These are phyloP conservation scores for Cairneyella variabilis DNA, from an alignment of 495 filamentous ascomycete genomes.

Conservation along the genomic window DNA sequence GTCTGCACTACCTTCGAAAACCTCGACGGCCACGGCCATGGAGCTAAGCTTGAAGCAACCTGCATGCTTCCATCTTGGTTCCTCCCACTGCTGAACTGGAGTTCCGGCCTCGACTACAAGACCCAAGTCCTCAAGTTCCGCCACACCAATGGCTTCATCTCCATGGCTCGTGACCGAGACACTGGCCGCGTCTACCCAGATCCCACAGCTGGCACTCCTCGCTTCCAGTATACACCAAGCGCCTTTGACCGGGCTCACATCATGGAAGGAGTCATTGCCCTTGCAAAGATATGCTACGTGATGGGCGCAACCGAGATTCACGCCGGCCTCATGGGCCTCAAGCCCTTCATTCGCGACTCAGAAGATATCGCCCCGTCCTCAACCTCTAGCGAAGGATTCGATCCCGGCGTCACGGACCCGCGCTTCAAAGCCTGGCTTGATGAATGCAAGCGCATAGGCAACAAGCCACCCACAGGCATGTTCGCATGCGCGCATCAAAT, in stretches of 20 bases:
- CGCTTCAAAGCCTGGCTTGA: slow-evolving; percentile 66
- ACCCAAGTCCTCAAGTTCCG: slow-evolving; percentile 54
- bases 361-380: slow-evolving; percentile 6
- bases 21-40: slow-evolving; percentile 76
- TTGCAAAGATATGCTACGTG: slow-evolving; percentile 73
- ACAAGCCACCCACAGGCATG: slow-evolving; percentile 43
- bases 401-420: slow-evolving; percentile 59
- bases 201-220: slow-evolving; percentile 55
- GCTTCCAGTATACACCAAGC: slow-evolving; percentile 66
- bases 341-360: slow-evolving; percentile 58
- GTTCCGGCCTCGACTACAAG: slow-evolving; percentile 64
- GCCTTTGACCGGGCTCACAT: slow-evolving; percentile 65
- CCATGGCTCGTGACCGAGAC: slow-evolving; percentile 67
- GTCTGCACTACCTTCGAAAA: slow-evolving; percentile 78
- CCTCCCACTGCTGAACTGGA: slow-evolving; percentile 49
- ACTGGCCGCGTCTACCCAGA: slow-evolving; percentile 73
- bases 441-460: slow-evolving; percentile 44
- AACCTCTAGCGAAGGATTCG: slow-evolving; percentile 17
- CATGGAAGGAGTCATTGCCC: slow-evolving; percentile 64
- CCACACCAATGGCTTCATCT: slow-evolving; percentile 64
- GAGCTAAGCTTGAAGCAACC: slow-evolving; percentile 59
- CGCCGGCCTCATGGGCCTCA: slow-evolving; percentile 51
- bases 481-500: slow-evolving; percentile 78
- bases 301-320: slow-evolving; percentile 76
- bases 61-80: slow-evolving; percentile 44